Base-by-base conservation (phyloP, 257 asterid genomes). In the Plantago major region DNA sequence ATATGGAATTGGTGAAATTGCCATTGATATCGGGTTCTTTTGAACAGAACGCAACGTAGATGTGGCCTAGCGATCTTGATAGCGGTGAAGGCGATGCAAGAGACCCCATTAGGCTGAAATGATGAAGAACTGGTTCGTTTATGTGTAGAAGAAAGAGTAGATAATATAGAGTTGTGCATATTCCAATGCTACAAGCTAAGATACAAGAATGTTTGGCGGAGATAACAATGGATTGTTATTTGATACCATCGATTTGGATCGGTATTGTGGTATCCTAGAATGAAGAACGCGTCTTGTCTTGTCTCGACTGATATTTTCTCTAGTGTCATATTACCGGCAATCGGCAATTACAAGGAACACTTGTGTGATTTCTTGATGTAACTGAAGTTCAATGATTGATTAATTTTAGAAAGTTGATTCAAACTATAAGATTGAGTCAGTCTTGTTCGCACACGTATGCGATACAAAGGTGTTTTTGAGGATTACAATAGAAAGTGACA, bases 41-140 rank as follows among this genome's bases (percentile, higher is more conserved):
- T 3, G 73, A 68, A 60, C 75, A 75, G 30, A 80, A 75, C 8
- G 67, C 68, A 10, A 73, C 72, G 11, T 70, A 82, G 47, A 79
- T 62, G 6, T 72, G 70, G 28, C 65, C 63, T 19, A 42, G 42
- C 9, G 69, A 12, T 53, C 58, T 53, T 2, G 72, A 30, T 8
- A 55, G 63, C 3, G 64, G 67, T 19, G 66, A 53, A 7, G 72
- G 58, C 4, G 66, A 15, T 26, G 73, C 10, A 17, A 26, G 15
- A 15, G 69, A 67, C 48, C 66, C 62, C 75, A 72, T 72, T 12
- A 37, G 55, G 38, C 38, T 52, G 26, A 15, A 56, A 42, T 30
- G 10, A 16, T 42, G 74, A 3, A 5, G 40, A 22, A 19, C 8
- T 49, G 18, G 57, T 38, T 19, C 9, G 11, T 15, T 48, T 4